Evolutionary conservation across 345 rosid genomes (phyloP), one percentile per base, ranked within the genome.

Genomic region (Clausena lansium): DNA sequence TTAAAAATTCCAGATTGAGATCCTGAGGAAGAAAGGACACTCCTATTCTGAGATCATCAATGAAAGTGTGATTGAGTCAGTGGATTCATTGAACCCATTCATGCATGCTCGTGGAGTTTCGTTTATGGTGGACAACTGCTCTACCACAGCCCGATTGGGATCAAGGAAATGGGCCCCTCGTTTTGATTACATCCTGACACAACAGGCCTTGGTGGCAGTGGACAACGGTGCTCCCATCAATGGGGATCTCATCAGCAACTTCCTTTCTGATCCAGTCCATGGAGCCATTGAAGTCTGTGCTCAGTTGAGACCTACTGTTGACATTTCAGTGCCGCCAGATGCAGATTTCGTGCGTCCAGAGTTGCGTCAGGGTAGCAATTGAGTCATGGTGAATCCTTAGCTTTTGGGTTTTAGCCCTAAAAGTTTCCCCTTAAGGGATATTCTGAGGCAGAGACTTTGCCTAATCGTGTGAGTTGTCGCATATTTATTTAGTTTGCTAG

Each of bases 61-160:
- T 35, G 98, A 95, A 77, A 92, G 97, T 77, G 87, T 95, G 84
- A 95, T 93, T 3, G 99, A 95, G 81, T 86, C 97, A 0, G 99
- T 95, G 24, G 99, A 95, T 81, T 95, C 99, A 15, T 77, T 93
- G 47, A 95, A 95, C 77, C 99, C 99, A 2, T 95, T 95, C 66
- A 95, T 95, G 99, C 96, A 92, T 68, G 99, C 99, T 4, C 93
- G 98, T 6, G 98, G 99, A 77, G 93, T 95, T 73, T 93, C 97
- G 1, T 95, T 95, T 82, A 93, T 93, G 98, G 98, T 92, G 22
- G 98, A 94, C 79, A 94, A 94, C 80, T 91, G 97, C 83, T 94
- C 98, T 0, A 94, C 98, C 20, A 94, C 98, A 5, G 98, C 98
- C 35, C 89, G 98, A 54, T 80, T 94, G 47, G 98, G 98, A 47